phyloP scores from a whole-genome alignment of 2,329 filamentous ascomycete species.

The Conoideocrella luteorostrata region DNA sequence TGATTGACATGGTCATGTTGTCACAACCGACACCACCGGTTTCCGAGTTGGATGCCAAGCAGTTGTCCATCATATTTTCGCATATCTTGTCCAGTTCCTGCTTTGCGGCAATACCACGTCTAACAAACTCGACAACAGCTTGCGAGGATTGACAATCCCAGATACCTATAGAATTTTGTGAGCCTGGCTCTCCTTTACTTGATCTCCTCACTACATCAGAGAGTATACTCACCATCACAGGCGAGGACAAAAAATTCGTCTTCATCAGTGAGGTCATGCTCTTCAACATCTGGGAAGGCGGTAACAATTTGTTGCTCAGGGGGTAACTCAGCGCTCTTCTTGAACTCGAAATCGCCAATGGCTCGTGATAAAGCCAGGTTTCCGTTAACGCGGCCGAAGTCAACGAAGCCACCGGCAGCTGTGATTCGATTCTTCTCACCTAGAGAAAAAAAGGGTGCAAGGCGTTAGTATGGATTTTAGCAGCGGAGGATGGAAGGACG shows the following conservation, averaged over 20 bases:
- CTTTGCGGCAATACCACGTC: conserved; percentile 92
- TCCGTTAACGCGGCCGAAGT: conserved; percentile 97
- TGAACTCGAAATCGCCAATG: conserved; percentile 99
- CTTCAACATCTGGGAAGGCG: conserved; percentile 87
- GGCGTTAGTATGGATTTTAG: conserved; percentile 2
- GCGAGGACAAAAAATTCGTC: conserved; percentile 94
- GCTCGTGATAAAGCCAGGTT: conserved; percentile 94
- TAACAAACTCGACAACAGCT: conserved; percentile 92
- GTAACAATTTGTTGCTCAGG: conserved; percentile 99
- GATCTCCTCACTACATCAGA: background rate
- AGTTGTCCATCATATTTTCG: conserved; percentile 99
- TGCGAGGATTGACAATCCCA: conserved; percentile 99
- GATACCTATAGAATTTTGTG: conserved; percentile 59
- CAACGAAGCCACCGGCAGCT: conserved; percentile 93
- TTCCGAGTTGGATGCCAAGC: conserved; percentile 93
- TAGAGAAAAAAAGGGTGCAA: conserved; percentile 28
- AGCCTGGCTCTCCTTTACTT: too few species aligned
- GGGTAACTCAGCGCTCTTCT: conserved; percentile 93
- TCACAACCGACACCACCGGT: conserved; percentile 97
- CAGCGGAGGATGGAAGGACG: background rate
- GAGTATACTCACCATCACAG: conserved; percentile 67
- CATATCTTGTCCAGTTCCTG: conserved; percentile 93
- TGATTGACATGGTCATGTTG: conserved; percentile 97
- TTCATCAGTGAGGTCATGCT: conserved; percentile 84
- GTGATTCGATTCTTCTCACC: conserved; percentile 94